These are phyloP conservation scores for Ceratorhiza oryzae-sativae DNA, from an alignment of 1,284 basidiomycete species.

Conservation along the genomic window DNA sequence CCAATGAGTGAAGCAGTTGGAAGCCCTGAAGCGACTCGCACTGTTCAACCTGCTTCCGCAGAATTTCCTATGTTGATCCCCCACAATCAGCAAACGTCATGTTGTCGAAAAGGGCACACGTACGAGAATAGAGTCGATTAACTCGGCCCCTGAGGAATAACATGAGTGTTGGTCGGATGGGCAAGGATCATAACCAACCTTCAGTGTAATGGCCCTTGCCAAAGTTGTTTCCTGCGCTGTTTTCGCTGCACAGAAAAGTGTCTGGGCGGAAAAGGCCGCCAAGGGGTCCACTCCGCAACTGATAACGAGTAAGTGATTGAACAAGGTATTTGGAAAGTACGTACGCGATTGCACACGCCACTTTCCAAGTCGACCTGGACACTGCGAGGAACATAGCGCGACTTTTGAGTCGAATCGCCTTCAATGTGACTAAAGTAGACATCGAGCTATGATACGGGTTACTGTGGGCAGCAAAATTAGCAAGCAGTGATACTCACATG, in stretches of 20 bases:
- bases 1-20: conserved; percentile 91
- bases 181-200: conserved; percentile 56
- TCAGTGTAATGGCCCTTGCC: conserved; percentile 92
- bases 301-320: conserved; percentile 43
- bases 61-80: conserved; percentile 60
- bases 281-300: conserved; percentile 72
- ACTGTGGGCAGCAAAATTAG: background rate
- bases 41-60: conserved; percentile 77
- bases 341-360: conserved; percentile 84
- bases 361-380: conserved; percentile 90
- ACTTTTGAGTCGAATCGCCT: conserved; percentile 51
- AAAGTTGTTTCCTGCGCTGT: conserved; percentile 89
- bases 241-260: conserved; percentile 81
- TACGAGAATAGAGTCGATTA: conserved; percentile 84
- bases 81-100: conserved; percentile 31
- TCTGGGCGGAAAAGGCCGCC: conserved; percentile 87
- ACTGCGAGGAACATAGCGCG: conserved; percentile 92
- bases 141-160: conserved; percentile 76
- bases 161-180: conserved; percentile 2
- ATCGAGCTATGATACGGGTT: conserved; percentile 59
- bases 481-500: conserved; percentile 51
- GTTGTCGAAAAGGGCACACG: conserved; percentile 42
- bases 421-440: conserved; percentile 75
- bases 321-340: conserved; percentile 49
- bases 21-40: conserved; percentile 94